Percentiles rank a stretch among this genome's conserved stretches.
phyloP scores from a whole-genome alignment of 169 alveolate species.

The Cryptosporidium ubiquitum region DNA sequence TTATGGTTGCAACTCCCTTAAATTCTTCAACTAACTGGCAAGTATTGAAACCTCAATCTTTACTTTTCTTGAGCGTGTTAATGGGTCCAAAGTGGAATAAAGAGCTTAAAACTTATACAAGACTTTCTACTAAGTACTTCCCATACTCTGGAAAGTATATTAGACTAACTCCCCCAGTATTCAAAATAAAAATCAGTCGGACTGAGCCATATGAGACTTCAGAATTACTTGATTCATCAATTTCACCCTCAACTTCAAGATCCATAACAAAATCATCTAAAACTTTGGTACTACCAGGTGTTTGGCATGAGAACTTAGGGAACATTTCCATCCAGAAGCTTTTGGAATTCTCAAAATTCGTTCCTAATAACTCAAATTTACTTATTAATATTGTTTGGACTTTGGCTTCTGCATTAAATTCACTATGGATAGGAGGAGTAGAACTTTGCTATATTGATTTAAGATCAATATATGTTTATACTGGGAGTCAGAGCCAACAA shows the following conservation, averaged over 20 bases:
- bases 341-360: constrained; percentile 4
- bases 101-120: neutral
- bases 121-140: constrained; percentile 31
- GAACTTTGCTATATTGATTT: constrained; percentile 24
- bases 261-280: neutral
- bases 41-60: neutral
- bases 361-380: constrained; percentile 36
- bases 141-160: constrained; percentile 62
- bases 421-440: constrained; percentile 62
- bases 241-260: neutral
- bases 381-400: constrained; percentile 56
- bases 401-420: constrained; percentile 7
- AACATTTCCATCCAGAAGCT: constrained; percentile 9
- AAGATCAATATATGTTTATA: constrained; percentile 23
- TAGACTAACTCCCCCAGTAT: constrained; percentile 65
- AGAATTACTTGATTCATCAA: neutral
- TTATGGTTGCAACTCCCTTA: constrained; percentile 1
- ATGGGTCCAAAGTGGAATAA: constrained; percentile 15
- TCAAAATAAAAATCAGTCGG: neutral
- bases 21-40: constrained; percentile 10
- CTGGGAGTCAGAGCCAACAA: constrained; percentile 24
- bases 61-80: constrained; percentile 27
- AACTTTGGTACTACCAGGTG: constrained; percentile 23
- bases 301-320: constrained; percentile 67
- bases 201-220: neutral